Evolutionary conservation across 2,329 filamentous ascomycete species (phyloP), one percentile per base, ranked within the genome.

Genomic region (Fusarium multiceps): DNA sequence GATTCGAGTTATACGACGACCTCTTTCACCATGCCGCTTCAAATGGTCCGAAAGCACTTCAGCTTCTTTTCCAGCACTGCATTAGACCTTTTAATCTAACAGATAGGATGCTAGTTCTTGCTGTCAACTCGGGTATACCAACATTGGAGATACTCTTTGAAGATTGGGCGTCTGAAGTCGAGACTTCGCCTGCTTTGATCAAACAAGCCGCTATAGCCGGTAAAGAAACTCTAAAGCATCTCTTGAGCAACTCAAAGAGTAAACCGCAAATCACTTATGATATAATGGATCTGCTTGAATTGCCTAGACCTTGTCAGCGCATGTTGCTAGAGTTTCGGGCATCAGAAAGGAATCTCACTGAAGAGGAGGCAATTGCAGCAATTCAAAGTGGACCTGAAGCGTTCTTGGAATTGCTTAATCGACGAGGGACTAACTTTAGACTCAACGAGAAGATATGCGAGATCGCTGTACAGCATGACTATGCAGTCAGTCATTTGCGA

Each of bases 31-130:
- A 21, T 21, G 21, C 21, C 21, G 21, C 21, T 4, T 21, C 21
- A 21, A 23, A 23, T 23, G 6, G 23, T 23, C 4, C 6, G 6
- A 23, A 6, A 7, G 6, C 23, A 4, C 16, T 50, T 6, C 20
- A 2, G 10, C 28, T 50, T 8, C 21, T 50, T 3, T 37, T 50
- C 2, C 16, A 9, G 1, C 3, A 50, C 4, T 50, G 30, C 6
- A n/a, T n/a, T 3, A 18, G 11, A 4, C 57, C 57, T 18, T 21
- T 48, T 7, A 30, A 46, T 1, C 1, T 55, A 9, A 28, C 42
- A 3, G 3, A 14, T 0, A 4, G 4, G 2, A 32, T 48, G 20
- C 9, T 41, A 3, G 6, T 4, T 1, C 0, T 6, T 1, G 50
- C 50, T 1, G 16, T 25, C 1, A 9, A 14, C 8, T 16, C 4